Conservation (phyloP, 2,329 filamentous ascomycete species). For the Plectosphaerella plurivora region DNA sequence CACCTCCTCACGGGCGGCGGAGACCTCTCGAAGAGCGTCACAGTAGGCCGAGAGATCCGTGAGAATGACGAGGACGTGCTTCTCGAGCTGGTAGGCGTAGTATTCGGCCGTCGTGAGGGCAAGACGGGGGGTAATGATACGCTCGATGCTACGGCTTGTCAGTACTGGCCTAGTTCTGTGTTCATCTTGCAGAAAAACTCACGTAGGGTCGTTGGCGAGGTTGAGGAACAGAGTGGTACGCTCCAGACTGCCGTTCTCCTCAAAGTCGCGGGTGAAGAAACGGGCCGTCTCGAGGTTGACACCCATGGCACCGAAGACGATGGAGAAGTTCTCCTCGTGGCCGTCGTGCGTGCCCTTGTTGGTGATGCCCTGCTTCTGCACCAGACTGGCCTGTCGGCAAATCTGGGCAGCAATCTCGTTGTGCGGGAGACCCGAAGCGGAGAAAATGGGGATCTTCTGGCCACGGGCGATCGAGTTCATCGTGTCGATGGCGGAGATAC, state of each 20-base stretch:
- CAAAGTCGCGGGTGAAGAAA: conserved; percentile 98
- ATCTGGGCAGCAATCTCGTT: conserved; percentile 99
- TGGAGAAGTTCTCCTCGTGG: conserved; percentile 99
- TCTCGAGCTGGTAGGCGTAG: conserved; percentile 99
- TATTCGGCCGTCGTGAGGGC: conserved; percentile 98
- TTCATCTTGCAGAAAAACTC: conserved; percentile 35
- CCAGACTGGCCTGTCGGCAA: conserved; percentile 92
- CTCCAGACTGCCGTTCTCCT: conserved; percentile 98
- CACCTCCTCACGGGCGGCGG: conserved; percentile 95
- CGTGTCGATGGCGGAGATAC: conserved; percentile 98
- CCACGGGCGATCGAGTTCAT: conserved; percentile 98
- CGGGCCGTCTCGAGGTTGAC: conserved; percentile 98
- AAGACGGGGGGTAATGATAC: conserved; percentile 98
- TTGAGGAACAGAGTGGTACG: conserved; percentile 97
- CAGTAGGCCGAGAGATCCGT: conserved; percentile 98
- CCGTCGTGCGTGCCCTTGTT: conserved; percentile 95
- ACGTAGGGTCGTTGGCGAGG: conserved; percentile 98
- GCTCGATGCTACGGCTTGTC: conserved; percentile 69
- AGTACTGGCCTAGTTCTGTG: too few relatives aligned
- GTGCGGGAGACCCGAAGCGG: conserved; percentile 93
- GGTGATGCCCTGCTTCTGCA: conserved; percentile 69
- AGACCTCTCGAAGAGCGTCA: conserved; percentile 97
- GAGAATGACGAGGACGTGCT: conserved; percentile 98
- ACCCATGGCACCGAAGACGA: conserved; percentile 99
- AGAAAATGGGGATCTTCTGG: conserved; percentile 99